Base-by-base conservation (phyloP, 495 filamentous ascomycete species). In the Cercophora sp. region DNA sequence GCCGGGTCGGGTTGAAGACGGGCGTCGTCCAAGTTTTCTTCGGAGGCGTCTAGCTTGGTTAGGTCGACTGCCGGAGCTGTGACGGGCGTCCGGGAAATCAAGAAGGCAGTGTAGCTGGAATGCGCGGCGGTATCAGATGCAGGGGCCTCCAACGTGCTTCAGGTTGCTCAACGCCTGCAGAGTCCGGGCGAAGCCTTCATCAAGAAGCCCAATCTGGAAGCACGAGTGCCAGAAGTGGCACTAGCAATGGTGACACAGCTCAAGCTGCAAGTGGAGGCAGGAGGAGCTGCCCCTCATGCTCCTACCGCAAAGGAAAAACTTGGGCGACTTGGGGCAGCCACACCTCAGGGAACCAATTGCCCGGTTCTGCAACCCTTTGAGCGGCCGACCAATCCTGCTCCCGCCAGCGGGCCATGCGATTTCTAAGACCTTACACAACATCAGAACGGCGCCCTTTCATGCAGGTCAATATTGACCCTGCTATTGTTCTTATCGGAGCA, bases 351-450 rank as follows among this genome's bases (percentile, higher is more conserved):
- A 43, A 42, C 51, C 51, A 54, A 27, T 48, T 23, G 51, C 42
- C 51, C 35, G 51, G 51, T 40, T 48, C 25, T 39, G 25, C 19
- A 8, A 24, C 5, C 37, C 4, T 29, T 31, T 20, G 42, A 2
- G 10, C 27, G 31, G 19, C n/a, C 27, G 18, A 10, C 31, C 51
- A 19, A 27, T 46, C 29, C 34, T 24, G 27, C 25, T 6, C 11
- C 31, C 46, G 11, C 20, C 22, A 37, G 23, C n/a, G n/a, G 37
- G 29, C 35, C 35, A 51, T 24, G 32, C 51, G 51, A 53, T 57
- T 57, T 37, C 39, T 57, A 56, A 57, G 52, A 22, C 37, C 58
- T 60, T 55, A 60, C 54, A 50, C 51, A 58, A 35, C 43, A 29
- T 5, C 15, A n/a, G 5, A 18, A n/a, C 45, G 27, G 31, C 20